Conservation (phyloP, 2,329 filamentous ascomycete species). For the Calonectria multiphialidica region DNA sequence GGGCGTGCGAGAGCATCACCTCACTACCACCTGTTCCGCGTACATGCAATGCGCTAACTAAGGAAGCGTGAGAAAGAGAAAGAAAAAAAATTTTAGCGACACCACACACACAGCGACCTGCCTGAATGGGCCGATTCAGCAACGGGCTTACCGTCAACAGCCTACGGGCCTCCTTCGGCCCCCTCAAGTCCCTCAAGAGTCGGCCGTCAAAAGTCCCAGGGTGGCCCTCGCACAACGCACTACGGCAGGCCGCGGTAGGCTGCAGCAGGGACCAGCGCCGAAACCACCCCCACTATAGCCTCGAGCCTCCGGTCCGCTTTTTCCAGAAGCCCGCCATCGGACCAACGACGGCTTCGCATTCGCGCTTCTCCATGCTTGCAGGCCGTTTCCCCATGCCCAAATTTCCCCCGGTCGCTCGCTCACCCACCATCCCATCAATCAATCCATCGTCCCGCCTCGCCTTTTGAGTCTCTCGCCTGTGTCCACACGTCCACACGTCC, state of each 20-base stretch:
- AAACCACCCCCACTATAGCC: slow-evolving; percentile 11
- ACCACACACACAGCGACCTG: slow-evolving; percentile 31
- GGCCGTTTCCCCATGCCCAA: slow-evolving; percentile 20
- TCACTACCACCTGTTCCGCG: neutral
- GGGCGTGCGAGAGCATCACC: neutral
- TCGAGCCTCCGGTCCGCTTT: slow-evolving; percentile 36
- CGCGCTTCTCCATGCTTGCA: slow-evolving; percentile 3
- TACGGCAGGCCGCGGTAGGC: slow-evolving; percentile 6
- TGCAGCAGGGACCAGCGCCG: slow-evolving; percentile 5
- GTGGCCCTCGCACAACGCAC: neutral
- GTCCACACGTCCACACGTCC: slow-evolving; percentile 6
- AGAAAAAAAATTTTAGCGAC: neutral
- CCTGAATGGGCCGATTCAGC: slow-evolving; percentile 33
- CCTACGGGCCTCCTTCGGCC: neutral
- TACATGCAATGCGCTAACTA: slow-evolving; percentile 5
- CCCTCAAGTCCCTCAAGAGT: neutral
- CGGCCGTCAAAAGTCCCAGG: slow-evolving; percentile 16
- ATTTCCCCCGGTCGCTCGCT: slow-evolving; percentile 26
- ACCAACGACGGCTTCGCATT: slow-evolving; percentile 13
- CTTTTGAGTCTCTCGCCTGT: neutral
- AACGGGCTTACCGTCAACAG: neutral
- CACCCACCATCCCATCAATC: slow-evolving; percentile 15
- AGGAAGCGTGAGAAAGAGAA: neutral
- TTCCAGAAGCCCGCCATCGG: slow-evolving; percentile 42
- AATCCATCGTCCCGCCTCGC: neutral